These are phyloP conservation scores for Epichloe typhina DNA, from an alignment of 2,329 filamentous ascomycete genomes.

Conservation along the genomic window DNA sequence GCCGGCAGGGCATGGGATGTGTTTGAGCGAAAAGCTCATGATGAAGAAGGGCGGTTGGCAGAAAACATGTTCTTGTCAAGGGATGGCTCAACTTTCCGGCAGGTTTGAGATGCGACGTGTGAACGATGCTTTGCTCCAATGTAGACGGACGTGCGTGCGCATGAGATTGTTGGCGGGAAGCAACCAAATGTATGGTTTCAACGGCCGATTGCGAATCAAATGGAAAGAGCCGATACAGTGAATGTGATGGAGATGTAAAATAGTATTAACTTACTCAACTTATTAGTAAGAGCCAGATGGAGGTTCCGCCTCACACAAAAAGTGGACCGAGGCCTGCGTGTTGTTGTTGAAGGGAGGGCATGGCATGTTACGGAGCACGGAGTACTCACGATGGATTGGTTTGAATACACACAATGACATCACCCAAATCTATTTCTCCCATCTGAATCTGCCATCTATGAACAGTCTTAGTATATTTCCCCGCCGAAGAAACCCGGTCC, in stretches of 20 bases:
- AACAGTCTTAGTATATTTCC: too few species aligned
- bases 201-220: not conserved
- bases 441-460: too few species aligned
- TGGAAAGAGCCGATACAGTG: not conserved
- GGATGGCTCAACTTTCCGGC: not conserved
- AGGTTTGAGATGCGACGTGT: not conserved
- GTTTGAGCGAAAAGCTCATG: constrained; percentile 31
- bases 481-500: too few species aligned
- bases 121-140: not conserved
- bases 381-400: too few species aligned
- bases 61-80: constrained; percentile 1
- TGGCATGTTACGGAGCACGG: too few species aligned
- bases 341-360: not conserved
- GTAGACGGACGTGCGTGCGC: not conserved
- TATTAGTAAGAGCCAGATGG: not conserved
- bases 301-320: not conserved
- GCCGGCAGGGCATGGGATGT: constrained; percentile 37
- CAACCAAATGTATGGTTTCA: not conserved
- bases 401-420: too few species aligned
- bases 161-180: not conserved
- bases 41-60: not conserved
- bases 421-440: too few species aligned
- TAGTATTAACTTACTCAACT: too few species aligned
- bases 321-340: not conserved
- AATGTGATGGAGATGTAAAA: not conserved